A percentile compares a stretch with the other conserved stretches of the same genome.
Conservation (phyloP, 805 yeast species). For the Wickerhamomyces sydowiorum region DNA sequence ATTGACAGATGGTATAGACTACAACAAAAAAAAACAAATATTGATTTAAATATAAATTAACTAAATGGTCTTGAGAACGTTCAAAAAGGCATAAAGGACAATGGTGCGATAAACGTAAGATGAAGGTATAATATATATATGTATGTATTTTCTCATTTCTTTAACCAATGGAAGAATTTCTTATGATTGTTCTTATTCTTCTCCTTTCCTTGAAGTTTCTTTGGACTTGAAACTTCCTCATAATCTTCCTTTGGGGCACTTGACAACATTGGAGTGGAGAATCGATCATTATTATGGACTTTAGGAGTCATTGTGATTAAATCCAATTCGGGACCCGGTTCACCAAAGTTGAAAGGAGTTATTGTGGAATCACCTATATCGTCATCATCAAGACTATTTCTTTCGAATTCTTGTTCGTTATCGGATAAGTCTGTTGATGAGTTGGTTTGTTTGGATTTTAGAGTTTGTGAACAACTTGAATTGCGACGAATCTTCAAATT, state of each 20-base stretch:
- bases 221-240: background rate
- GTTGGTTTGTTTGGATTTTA: too few species aligned
- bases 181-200: constrained; percentile 6
- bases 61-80: too few species aligned
- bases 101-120: too few species aligned
- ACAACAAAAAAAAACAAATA: too few species aligned
- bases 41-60: too few species aligned
- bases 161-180: constrained; percentile 11
- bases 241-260: constrained; percentile 40
- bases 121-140: background rate
- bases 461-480: constrained; percentile 15
- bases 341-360: constrained; percentile 22
- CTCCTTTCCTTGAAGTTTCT: background rate
- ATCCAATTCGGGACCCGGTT: constrained; percentile 24
- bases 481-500: constrained; percentile 14
- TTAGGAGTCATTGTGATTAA: constrained; percentile 20
- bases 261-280: too few species aligned
- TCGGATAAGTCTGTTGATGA: background rate
- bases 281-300: constrained; percentile 59
- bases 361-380: constrained; percentile 17
- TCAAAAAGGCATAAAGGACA: too few species aligned
- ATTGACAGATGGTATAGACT: background rate
- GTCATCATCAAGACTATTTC: too few species aligned
- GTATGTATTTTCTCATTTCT: constrained; percentile 2
- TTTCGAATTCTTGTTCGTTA: constrained; percentile 1